Evolutionary conservation across 2,329 filamentous ascomycete genomes (phyloP).

Genomic region (Onygenales sp.): DNA sequence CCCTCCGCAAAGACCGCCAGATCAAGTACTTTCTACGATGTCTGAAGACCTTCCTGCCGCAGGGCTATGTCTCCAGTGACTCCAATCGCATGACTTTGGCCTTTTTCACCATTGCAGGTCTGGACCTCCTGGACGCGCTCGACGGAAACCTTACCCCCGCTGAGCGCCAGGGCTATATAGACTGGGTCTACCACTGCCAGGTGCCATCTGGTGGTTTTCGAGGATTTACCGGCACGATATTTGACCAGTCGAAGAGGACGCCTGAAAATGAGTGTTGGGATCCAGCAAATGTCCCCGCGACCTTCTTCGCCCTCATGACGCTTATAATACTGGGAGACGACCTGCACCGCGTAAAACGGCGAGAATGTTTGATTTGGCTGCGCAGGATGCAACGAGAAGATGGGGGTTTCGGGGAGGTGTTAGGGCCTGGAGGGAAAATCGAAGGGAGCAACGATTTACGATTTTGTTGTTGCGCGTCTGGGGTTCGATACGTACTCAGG

Average conservation of each 20-base stretch:
- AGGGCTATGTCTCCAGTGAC: constrained; percentile 78
- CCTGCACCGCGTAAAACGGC: constrained; percentile 56
- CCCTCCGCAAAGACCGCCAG: constrained; percentile 51
- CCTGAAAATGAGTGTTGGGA: constrained; percentile 53
- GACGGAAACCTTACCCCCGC: constrained; percentile 43
- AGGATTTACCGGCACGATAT: constrained; percentile 63
- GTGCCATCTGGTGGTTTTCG: constrained; percentile 81
- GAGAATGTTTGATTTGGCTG: constrained; percentile 64
- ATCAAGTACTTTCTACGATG: constrained; percentile 90
- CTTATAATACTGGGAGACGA: constrained; percentile 59
- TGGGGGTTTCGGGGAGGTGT: constrained; percentile 83
- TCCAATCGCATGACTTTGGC: constrained; percentile 82
- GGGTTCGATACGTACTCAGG: constrained; percentile 71
- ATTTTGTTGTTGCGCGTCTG: constrained; percentile 76
- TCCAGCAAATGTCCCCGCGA: constrained; percentile 76
- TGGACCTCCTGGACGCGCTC: constrained; percentile 67
- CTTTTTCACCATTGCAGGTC: constrained; percentile 78
- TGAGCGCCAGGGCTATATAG: constrained; percentile 48
- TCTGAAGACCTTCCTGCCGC: constrained; percentile 68
- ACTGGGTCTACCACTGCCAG: constrained; percentile 82
- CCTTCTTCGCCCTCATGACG: constrained; percentile 74
- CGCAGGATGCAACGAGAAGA: constrained; percentile 65
- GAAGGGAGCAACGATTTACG: constrained; percentile 75
- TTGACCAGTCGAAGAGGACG: constrained; percentile 39
- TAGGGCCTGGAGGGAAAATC: constrained; percentile 52